Conservation (phyloP, 2,329 filamentous ascomycete genomes). For the Thielaviopsis punctulata region DNA sequence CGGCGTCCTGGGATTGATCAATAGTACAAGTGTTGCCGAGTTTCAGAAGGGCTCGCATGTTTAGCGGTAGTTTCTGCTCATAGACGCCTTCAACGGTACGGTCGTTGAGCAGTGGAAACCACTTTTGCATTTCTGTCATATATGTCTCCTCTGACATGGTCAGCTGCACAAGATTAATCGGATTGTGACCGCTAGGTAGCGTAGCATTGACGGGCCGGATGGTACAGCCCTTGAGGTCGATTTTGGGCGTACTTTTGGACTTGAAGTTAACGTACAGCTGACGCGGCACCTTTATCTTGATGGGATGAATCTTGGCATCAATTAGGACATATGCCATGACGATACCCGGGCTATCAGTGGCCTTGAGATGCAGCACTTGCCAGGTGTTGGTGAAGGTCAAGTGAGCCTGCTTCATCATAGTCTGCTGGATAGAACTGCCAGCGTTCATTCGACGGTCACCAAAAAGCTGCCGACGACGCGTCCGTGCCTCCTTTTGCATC, state of each 20-base stretch:
- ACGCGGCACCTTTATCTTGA: conserved; percentile 79
- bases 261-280: conserved; percentile 88
- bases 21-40: conserved; percentile 86
- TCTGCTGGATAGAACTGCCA: conserved; percentile 42
- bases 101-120: conserved; percentile 12
- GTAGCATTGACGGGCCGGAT: conserved; percentile 90
- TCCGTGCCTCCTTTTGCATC: conserved; percentile 79
- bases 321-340: conserved; percentile 84
- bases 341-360: conserved; percentile 69
- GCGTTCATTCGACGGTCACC: conserved; percentile 52
- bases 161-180: conserved; percentile 84
- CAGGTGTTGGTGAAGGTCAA: conserved; percentile 80
- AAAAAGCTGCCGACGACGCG: conserved; percentile 76
- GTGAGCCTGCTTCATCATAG: conserved; percentile 84
- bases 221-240: conserved; percentile 60
- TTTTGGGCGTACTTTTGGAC: conserved; percentile 68
- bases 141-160: conserved; percentile 80
- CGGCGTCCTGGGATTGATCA: conserved; percentile 75
- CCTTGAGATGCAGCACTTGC: conserved; percentile 78
- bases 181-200: conserved; percentile 85
- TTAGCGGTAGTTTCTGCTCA: conserved; percentile 78
- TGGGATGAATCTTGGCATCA: conserved; percentile 72
- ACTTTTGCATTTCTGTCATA: conserved; percentile 48
- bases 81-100: conserved; percentile 75
- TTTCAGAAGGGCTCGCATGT: conserved; percentile 71